A percentile compares a stretch with the other conserved stretches of the same genome.
Evolutionary conservation across 768 basidiomycete species (phyloP).

Genomic region (Leucogyrophana mollusca): DNA sequence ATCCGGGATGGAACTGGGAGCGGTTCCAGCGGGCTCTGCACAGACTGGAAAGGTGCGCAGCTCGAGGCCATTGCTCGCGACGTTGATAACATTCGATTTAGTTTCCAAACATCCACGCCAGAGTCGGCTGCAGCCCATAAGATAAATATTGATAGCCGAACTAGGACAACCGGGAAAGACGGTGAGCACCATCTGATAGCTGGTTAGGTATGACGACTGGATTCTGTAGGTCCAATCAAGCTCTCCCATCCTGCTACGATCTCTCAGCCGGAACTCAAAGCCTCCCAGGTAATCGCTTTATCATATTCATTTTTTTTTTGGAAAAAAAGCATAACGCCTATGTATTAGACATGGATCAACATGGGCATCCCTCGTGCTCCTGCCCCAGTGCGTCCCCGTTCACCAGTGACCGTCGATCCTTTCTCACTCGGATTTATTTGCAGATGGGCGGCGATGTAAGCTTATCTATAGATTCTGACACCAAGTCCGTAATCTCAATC

Average conservation of each 20-base stretch:
- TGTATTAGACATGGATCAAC: constrained; percentile 12
- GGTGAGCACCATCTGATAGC: neutral
- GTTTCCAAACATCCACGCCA: neutral
- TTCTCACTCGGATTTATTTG: neutral
- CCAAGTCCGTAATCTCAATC: no score
- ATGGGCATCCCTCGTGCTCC: constrained; percentile 7
- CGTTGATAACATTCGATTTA: neutral
- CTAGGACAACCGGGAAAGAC: neutral
- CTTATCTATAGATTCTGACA: neutral
- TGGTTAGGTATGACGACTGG: neutral
- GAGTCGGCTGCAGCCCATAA: neutral
- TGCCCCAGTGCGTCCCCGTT: constrained; percentile 26
- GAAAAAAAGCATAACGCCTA: no score
- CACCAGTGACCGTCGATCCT: neutral
- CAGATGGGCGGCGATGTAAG: constrained; percentile 1
- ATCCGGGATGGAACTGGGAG: constrained; percentile 55
- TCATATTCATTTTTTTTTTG: no score
- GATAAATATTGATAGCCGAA: neutral
- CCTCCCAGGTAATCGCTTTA: constrained; percentile 3
- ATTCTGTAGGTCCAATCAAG: constrained; percentile 8
- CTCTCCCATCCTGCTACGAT: constrained; percentile 9
- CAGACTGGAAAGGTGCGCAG: constrained; percentile 35
- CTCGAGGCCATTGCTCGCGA: neutral
- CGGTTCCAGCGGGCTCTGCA: constrained; percentile 37
- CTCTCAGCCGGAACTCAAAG: constrained; percentile 6